Base-by-base conservation (phyloP, 1,139 yeast genomes). In the Hyphopichia burtonii region DNA sequence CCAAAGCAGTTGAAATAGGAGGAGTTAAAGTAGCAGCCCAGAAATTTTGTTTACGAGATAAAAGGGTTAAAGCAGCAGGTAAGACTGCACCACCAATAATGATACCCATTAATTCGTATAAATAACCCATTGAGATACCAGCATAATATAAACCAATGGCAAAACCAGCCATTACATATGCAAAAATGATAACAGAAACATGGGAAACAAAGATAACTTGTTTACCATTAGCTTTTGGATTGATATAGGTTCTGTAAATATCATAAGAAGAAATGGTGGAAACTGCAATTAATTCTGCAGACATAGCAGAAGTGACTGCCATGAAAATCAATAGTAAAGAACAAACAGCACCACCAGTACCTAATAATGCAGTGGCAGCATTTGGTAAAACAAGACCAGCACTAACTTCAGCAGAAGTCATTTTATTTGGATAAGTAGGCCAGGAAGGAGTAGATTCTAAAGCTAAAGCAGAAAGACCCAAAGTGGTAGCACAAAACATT, bases 241-340 rank as follows among this genome's bases (percentile, higher is more conserved):
- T 81, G 55, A 89, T 67, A 64, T 89, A 89, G 19, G 82, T 75
- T 65, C 87, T 78, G 79, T 86, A 89, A 48, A 89, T 74, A 66
- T 89, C 96, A 56, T 86, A 89, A 35, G 96, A 86, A 68, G 81
- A 78, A 44, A 89, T 82, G 2, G 96, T 83, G 1, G 95, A 86
- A 12, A 87, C 93, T 2, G 96, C 88, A 59, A 90, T 85, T 55
- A 89, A 76, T 62, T 89, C 96, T 20, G 96, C 91, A 33, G 95
- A 87, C 81, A 83, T 78, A 35, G 90, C 90, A 36, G 86, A 80
- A 0, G 90, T 83, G 36, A 81, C 86, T 36, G 90, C 88, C 89
- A 88, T 86, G 65, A 89, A 89, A 12, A 88, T 78, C 69, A 90
- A 68, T 34, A 90, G 61, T 44, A 89, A 72, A 4, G 91, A 75